A percentile compares a stretch with the other conserved stretches of the same genome.
Evolutionary conservation across 768 basidiomycete species (phyloP).

Genomic region (Psilocybe cyanescens): DNA sequence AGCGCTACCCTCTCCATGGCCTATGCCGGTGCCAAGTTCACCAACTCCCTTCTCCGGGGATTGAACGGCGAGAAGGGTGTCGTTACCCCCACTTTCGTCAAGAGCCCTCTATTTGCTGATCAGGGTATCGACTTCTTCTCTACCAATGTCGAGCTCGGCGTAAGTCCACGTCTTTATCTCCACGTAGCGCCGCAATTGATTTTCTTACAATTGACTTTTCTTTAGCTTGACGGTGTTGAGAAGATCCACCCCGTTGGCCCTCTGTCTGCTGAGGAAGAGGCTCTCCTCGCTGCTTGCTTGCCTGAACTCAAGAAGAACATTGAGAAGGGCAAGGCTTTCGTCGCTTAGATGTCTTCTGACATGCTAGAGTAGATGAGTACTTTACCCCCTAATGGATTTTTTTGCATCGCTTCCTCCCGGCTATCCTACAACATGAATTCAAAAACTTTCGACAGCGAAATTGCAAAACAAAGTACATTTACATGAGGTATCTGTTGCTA

Average conservation of each 20-base stretch:
- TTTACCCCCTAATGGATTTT: conserved; percentile 4
- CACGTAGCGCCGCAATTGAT: conserved; percentile 10
- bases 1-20: conserved; percentile 97
- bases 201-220: conserved; percentile 1
- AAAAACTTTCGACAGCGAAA: too few species aligned
- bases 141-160: conserved; percentile 91
- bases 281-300: conserved; percentile 83
- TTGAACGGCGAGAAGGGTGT: conserved; percentile 89
- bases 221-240: conserved; percentile 79
- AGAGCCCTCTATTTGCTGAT: conserved; percentile 82
- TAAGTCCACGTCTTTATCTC: conserved; percentile 46
- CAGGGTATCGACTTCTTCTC: conserved; percentile 96
- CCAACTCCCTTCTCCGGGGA: conserved; percentile 80
- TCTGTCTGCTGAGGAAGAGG: conserved; percentile 82
- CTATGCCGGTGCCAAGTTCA: conserved; percentile 92
- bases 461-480: too few species aligned
- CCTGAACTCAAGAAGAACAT: conserved; percentile 98
- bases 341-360: conserved; percentile 39
- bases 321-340: conserved; percentile 89
- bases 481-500: too few species aligned
- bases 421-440: too few species aligned
- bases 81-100: conserved; percentile 84
- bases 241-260: conserved; percentile 88
- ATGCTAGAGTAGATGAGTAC: conserved; percentile 15
- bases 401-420: background rate